Evolutionary conservation across 108 stramenopile genomes (phyloP).

Genomic region (Epipyxis sp.): DNA sequence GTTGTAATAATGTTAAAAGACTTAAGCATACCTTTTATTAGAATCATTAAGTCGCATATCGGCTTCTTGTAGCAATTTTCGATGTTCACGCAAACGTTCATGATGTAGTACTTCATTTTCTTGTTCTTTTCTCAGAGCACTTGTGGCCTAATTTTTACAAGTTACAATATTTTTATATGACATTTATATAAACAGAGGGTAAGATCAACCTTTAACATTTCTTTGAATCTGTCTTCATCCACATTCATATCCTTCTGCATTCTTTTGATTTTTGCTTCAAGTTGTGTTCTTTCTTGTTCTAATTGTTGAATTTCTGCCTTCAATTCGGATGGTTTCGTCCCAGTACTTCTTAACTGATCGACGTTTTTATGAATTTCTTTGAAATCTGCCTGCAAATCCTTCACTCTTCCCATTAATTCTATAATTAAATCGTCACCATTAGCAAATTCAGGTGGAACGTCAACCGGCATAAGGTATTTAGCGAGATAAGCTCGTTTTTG

Average conservation of each 20-base stretch:
- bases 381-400: conserved; percentile 68
- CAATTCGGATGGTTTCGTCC: conserved; percentile 52
- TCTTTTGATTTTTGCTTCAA: conserved; percentile 50
- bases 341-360: conserved; percentile 44
- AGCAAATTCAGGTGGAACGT: conserved; percentile 66
- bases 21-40: conserved; percentile 38
- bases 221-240: conserved; percentile 52
- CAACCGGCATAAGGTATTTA: conserved; percentile 61
- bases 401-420: conserved; percentile 57
- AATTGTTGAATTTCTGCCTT: conserved; percentile 55
- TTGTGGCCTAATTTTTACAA: conserved; percentile 38
- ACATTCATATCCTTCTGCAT: conserved; percentile 44
- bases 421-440: conserved; percentile 49
- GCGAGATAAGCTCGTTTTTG: conserved; percentile 69
- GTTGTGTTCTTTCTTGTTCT: conserved; percentile 60
- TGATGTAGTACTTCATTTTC: conserved; percentile 63
- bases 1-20: not conserved
- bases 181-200: not conserved
- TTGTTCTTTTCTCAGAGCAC: conserved; percentile 62
- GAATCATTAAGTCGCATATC: conserved; percentile 39
- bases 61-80: conserved; percentile 41
- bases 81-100: conserved; percentile 55
- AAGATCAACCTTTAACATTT: conserved; percentile 39
- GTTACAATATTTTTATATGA: too few relatives aligned
- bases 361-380: conserved; percentile 66